These are phyloP conservation scores for Fusarium subtropicale DNA, from an alignment of 2,329 filamentous ascomycete species.

Conservation along the genomic window DNA sequence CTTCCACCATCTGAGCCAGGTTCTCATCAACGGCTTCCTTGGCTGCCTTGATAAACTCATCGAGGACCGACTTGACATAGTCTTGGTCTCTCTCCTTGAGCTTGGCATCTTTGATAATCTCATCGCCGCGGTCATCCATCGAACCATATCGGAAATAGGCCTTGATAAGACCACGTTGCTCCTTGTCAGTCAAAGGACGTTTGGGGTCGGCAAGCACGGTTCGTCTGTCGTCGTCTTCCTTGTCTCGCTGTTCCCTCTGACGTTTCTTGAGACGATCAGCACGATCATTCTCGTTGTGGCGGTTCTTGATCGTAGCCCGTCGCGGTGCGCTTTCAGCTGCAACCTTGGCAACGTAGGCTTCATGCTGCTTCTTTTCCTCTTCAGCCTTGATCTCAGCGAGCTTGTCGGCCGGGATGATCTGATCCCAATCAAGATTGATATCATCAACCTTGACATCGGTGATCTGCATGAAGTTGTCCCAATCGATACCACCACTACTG, in stretches of 20 bases:
- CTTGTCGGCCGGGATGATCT: slow-evolving; percentile 96
- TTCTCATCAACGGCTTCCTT: slow-evolving; percentile 72
- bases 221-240: slow-evolving; percentile 75
- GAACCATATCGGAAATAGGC: slow-evolving; percentile 92
- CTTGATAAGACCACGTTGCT: slow-evolving; percentile 89
- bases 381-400: slow-evolving; percentile 90
- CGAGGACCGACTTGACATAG: slow-evolving; percentile 80
- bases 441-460: slow-evolving; percentile 96
- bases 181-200: slow-evolving; percentile 90
- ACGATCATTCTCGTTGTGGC: slow-evolving; percentile 69
- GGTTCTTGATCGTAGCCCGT: slow-evolving; percentile 72
- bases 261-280: slow-evolving; percentile 75
- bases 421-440: slow-evolving; percentile 87
- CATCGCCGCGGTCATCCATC: slow-evolving; percentile 86
- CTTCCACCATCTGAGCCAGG: slow-evolving; percentile 78
- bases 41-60: slow-evolving; percentile 74
- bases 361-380: slow-evolving; percentile 85
- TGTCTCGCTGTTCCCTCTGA: slow-evolving; percentile 72
- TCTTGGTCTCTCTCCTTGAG: slow-evolving; percentile 83
- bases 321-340: slow-evolving; percentile 88
- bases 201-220: slow-evolving; percentile 83
- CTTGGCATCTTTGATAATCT: slow-evolving; percentile 88
- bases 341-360: slow-evolving; percentile 82
- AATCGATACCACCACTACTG: slow-evolving; percentile 84
- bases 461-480: slow-evolving; percentile 97